These are phyloP conservation scores for Serendipita vermifera DNA, from an alignment of 768 basidiomycete species.

Conservation along the genomic window DNA sequence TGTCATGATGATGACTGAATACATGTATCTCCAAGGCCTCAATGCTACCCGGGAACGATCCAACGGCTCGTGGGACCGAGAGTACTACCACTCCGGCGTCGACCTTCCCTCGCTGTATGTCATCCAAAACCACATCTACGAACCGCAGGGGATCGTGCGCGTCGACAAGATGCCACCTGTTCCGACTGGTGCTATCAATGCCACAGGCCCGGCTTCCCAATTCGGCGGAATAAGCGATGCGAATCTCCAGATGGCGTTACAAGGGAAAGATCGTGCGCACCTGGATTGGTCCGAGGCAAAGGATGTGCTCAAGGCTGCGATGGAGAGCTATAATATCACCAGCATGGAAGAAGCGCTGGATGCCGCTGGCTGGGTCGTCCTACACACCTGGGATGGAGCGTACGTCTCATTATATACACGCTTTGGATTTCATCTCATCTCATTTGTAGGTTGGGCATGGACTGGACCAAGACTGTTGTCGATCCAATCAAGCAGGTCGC, in stretches of 20 bases:
- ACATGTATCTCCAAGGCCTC: conserved; percentile 30
- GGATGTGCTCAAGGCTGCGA: conserved; percentile 14
- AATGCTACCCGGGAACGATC: conserved; percentile 23
- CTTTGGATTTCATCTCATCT: not conserved
- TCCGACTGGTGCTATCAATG: conserved; percentile 12
- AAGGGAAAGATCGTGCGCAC: conserved; percentile 16
- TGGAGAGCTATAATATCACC: conserved; percentile 19
- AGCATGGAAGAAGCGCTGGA: conserved; percentile 25
- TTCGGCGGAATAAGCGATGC: conserved; percentile 16
- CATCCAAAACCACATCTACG: conserved; percentile 32
- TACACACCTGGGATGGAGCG: conserved; percentile 31
- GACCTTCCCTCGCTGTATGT: conserved; percentile 23
- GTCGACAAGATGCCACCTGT: conserved; percentile 26
- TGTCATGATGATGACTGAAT: conserved; percentile 33
- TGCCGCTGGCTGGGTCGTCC: conserved; percentile 29
- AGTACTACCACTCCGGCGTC: conserved; percentile 24
- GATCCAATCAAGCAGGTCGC: conserved; percentile 28
- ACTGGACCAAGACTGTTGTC: conserved; percentile 32
- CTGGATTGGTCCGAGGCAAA: conserved; percentile 23
- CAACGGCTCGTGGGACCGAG: conserved; percentile 29
- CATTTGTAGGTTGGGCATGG: conserved; percentile 28
- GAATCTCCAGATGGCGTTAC: conserved; percentile 16
- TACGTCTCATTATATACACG: conserved; percentile 22
- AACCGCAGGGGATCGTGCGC: conserved; percentile 26
- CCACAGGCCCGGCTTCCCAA: conserved; percentile 19